Evolutionary conservation across 345 rosid genomes (phyloP).

Genomic region (Pistacia integerrima): DNA sequence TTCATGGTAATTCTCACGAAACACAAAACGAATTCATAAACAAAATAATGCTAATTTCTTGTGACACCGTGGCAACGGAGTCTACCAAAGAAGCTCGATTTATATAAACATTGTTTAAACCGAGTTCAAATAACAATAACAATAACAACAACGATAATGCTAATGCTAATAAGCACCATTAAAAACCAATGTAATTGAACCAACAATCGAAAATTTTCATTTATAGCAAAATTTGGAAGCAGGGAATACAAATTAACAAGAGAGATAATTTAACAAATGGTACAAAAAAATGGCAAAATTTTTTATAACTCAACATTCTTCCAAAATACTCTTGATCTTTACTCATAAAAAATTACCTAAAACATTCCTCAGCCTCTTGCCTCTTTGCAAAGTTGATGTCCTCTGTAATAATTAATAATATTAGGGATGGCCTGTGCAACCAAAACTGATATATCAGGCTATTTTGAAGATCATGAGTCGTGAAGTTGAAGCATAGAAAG

Average conservation of each 20-base stretch:
- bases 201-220: slow-evolving; percentile 4
- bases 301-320: neutral
- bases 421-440: neutral
- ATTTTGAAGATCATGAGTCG: neutral
- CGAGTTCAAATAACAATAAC: neutral
- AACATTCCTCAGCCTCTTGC: neutral
- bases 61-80: too few relatives aligned
- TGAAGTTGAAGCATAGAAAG: neutral
- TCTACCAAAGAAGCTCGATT: too few relatives aligned
- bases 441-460: neutral
- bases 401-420: neutral
- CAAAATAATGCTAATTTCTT: too few relatives aligned
- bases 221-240: neutral
- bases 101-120: neutral
- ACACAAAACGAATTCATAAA: too few relatives aligned
- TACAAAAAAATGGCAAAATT: neutral
- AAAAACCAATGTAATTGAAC: neutral
- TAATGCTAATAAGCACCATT: too few relatives aligned
- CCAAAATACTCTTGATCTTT: neutral
- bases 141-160: too few relatives aligned
- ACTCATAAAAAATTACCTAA: neutral
- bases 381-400: slow-evolving; percentile 6
- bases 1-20: too few relatives aligned
- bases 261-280: neutral
- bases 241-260: too few relatives aligned